A percentile compares a stretch with the other conserved stretches of the same genome.
phyloP scores from a whole-genome alignment of 1,284 basidiomycete genomes.

The Erythrobasidium hasegawianum region DNA sequence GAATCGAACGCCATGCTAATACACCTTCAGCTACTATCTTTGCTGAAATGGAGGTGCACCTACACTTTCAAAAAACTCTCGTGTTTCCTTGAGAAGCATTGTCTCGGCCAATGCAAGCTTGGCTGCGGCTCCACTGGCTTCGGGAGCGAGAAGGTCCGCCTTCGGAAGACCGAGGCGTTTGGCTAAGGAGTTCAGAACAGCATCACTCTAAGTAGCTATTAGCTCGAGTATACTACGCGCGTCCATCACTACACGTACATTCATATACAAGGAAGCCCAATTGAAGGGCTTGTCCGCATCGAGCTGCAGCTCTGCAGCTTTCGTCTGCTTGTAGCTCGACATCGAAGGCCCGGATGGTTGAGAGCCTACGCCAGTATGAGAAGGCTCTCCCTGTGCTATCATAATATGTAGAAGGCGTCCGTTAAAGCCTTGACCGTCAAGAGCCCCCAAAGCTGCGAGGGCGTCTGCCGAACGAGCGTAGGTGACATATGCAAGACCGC shows the following conservation, averaged over 20 bases:
- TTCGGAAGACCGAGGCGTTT: conserved; percentile 77
- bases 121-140: conserved; percentile 59
- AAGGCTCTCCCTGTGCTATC: conserved; percentile 59
- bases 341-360: neutral
- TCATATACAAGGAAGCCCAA: conserved; percentile 97
- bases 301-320: conserved; percentile 45
- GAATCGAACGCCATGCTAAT: too few relatives aligned
- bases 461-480: conserved; percentile 67
- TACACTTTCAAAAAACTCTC: conserved; percentile 74
- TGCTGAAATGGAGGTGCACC: conserved; percentile 44
- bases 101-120: conserved; percentile 95
- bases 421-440: conserved; percentile 86
- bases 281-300: conserved; percentile 72
- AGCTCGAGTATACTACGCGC: too few relatives aligned
- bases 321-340: neutral
- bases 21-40: neutral
- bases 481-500: conserved; percentile 73
- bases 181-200: conserved; percentile 77
- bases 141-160: conserved; percentile 71
- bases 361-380: conserved; percentile 24
- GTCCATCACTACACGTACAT: conserved; percentile 69
- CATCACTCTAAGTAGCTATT: conserved; percentile 89
- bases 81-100: conserved; percentile 91
- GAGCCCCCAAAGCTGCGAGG: conserved; percentile 66
- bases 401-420: conserved; percentile 87